Conservation (phyloP, 768 basidiomycete genomes). For the Scleroderma bovista region DNA sequence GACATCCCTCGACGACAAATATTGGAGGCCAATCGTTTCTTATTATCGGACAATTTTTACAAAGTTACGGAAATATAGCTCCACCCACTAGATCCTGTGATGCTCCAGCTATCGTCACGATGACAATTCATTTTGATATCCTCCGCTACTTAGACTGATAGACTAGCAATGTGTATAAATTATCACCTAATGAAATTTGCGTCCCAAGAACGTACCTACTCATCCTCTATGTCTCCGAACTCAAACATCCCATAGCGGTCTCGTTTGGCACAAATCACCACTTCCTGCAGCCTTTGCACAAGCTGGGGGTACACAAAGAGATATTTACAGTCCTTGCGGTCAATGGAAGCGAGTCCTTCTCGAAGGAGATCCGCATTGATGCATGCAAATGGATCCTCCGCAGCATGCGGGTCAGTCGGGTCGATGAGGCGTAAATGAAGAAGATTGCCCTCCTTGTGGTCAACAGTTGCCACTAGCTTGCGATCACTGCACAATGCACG, state of each 20-base stretch:
- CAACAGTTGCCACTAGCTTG: conserved; percentile 93
- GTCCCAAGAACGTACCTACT: conserved; percentile 28
- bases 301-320: conserved; percentile 64
- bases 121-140: too few relatives aligned
- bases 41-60: too few relatives aligned
- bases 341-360: conserved; percentile 81
- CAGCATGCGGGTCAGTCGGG: conserved; percentile 64
- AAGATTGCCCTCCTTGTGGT: conserved; percentile 71
- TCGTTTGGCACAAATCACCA: conserved; percentile 60
- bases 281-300: conserved; percentile 56
- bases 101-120: too few relatives aligned
- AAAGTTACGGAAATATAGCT: too few relatives aligned
- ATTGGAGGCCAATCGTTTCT: too few relatives aligned
- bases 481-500: conserved; percentile 83
- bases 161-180: conserved; percentile 6
- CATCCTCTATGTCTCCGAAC: conserved; percentile 86
- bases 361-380: conserved; percentile 87
- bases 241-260: conserved; percentile 83
- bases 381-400: conserved; percentile 65
- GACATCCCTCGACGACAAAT: too few relatives aligned
- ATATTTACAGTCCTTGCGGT: conserved; percentile 74
- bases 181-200: conserved; percentile 8
- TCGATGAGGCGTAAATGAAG: conserved; percentile 93
- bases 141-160: background rate
- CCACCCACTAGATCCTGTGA: too few relatives aligned